Evolutionary conservation across 306 rosid species (phyloP).

Genomic region (Casuarina cunninghamiana): DNA sequence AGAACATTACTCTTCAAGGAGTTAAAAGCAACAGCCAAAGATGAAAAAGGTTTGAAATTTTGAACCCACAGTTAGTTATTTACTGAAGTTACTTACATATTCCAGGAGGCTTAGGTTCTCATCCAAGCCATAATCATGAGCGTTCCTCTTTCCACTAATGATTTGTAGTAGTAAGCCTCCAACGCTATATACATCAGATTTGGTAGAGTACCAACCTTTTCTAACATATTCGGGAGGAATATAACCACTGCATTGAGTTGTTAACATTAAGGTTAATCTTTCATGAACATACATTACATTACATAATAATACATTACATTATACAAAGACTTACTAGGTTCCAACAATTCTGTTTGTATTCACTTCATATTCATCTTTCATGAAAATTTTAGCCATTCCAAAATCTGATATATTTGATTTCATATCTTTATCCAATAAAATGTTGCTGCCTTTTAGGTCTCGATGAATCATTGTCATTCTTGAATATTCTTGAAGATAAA

Average conservation of each 20-base stretch:
- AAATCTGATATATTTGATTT: conserved; percentile 36
- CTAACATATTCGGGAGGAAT: conserved; percentile 32
- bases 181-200: conserved; percentile 46
- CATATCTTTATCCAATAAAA: conserved; percentile 27
- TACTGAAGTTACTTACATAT: conserved; percentile 30
- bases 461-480: conserved; percentile 35
- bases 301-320: too few relatives aligned
- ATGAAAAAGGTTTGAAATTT: neutral
- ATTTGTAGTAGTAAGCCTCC: conserved; percentile 43
- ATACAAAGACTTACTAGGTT: conserved; percentile 24
- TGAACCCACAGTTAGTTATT: neutral
- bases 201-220: conserved; percentile 1
- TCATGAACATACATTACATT: too few relatives aligned
- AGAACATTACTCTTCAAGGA: neutral
- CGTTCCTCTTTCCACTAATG: conserved; percentile 35
- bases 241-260: conserved; percentile 31
- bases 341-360: conserved; percentile 38
- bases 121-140: conserved; percentile 1
- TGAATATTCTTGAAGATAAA: conserved; percentile 42
- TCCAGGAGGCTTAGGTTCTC: conserved; percentile 31
- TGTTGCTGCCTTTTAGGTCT: conserved; percentile 39
- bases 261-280: neutral
- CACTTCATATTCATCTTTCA: conserved; percentile 27
- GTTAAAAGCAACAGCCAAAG: neutral
- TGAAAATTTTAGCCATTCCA: conserved; percentile 33